Percentiles rank a stretch among this genome's conserved stretches.
phyloP scores from a whole-genome alignment of 2,329 filamentous ascomycete genomes.

The Hirsutella rhossiliensis region DNA sequence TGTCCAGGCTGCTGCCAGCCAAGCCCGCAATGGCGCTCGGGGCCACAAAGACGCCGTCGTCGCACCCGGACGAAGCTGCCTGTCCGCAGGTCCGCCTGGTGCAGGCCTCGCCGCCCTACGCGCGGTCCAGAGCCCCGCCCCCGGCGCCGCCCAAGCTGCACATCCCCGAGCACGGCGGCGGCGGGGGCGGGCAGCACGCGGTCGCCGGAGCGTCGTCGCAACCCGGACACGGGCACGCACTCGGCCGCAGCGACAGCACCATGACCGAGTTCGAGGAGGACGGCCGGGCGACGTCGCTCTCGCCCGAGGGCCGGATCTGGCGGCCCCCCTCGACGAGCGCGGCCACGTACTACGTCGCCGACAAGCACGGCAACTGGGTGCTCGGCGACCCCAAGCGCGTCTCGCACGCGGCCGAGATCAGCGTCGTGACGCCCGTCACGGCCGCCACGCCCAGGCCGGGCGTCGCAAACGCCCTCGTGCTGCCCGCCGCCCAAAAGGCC shows the following conservation, averaged over 20 bases:
- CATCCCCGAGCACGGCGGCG: constrained; percentile 7
- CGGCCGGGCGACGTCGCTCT: constrained; percentile 24
- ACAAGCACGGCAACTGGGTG: constrained; percentile 42
- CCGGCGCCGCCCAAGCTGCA: constrained; percentile 15
- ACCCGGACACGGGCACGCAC: too few species aligned
- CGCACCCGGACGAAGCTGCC: neutral
- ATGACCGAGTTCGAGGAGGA: constrained; percentile 43
- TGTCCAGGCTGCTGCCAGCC: constrained; percentile 32
- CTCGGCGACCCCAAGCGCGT: constrained; percentile 25
- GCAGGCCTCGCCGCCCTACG: constrained; percentile 6
- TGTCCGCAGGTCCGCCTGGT: neutral
- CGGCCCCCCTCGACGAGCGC: constrained; percentile 27
- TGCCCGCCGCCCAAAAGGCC: constrained; percentile 1
- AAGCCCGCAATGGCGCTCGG: constrained; percentile 27
- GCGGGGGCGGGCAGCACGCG: neutral
- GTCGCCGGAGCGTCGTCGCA: neutral
- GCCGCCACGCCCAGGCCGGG: constrained; percentile 4
- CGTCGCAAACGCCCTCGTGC: constrained; percentile 2
- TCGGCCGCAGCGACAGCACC: constrained; percentile 26
- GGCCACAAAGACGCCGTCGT: neutral
- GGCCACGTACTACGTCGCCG: constrained; percentile 36
- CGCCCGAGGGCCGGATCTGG: constrained; percentile 33
- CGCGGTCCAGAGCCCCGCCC: constrained; percentile 7
- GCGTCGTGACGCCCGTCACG: constrained; percentile 7
- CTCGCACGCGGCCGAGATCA: constrained; percentile 14